Base-by-base conservation (phyloP, 2,329 filamentous ascomycete genomes). In the Sphaerulina vaccinii region DNA sequence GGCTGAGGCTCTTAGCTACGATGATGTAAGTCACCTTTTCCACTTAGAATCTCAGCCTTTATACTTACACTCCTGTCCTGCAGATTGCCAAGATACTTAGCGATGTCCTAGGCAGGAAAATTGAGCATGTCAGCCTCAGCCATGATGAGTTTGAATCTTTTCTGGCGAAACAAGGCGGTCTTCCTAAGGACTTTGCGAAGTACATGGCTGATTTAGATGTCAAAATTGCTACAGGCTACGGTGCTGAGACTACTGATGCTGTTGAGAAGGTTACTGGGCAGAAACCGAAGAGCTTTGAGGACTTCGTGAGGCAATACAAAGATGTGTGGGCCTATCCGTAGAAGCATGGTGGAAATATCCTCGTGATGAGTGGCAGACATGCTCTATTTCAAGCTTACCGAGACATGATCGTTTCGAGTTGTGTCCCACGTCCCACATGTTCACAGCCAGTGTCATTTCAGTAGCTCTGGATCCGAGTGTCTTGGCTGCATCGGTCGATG, bases 1-100 rank as follows among this genome's bases (percentile, higher is more conserved):
- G 2, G 63, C 64, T 3, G 65, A 69, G 23, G 49, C 67, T 1
- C 57, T 69, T 27, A 66, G 60, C 16, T 67, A 71, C 49, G 66
- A 67, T 46, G 61, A 71, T 9, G 56, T 59, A 13, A 50, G 48
- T 41, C 6, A 10, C 22, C 8, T 5, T 19, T 24, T 11, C 11
- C 11, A 16, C 32, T 13, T 29, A 22, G 5, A 19, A 10, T 37
- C 2, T 19, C 18, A 22, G 24, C 11, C n/a, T 37, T 7, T 10
- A 11, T 37, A 11, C 10, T 40, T 6, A 39, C 22, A 5, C 2
- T 18, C 2, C 6, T 3, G 21, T 27, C 15, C 23, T 27, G 8
- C 22, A 59, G 56, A 48, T 56, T 10, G 56, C 54, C 10, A 19
- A 23, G 3, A 56, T 54, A 1, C 18, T 59, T 35, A 52, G 24